Conservation (phyloP, 2,329 filamentous ascomycete species). For the Talaromyces funiculosus region DNA sequence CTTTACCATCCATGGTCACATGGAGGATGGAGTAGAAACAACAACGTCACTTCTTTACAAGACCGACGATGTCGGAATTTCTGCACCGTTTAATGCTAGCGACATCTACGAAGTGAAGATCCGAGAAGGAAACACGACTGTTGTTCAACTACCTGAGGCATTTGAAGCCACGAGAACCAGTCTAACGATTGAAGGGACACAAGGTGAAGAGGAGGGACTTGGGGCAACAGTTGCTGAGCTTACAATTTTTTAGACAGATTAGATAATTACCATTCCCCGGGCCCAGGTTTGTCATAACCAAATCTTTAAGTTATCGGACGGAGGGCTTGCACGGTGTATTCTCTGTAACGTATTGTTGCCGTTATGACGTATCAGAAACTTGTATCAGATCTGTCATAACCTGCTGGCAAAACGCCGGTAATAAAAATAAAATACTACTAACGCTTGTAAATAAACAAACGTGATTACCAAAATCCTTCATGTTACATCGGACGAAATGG, state of each 20-base stretch:
- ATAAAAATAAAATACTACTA: neutral
- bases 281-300: neutral
- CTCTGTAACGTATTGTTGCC: neutral
- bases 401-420: neutral
- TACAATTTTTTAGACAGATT: constrained; percentile 4
- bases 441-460: neutral
- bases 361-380: neutral
- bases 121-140: constrained; percentile 8
- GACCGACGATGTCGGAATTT: constrained; percentile 6
- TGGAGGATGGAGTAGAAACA: neutral
- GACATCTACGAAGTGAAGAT: constrained; percentile 5
- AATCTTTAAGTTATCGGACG: neutral
- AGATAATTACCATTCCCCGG: neutral
- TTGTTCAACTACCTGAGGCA: neutral
- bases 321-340: neutral
- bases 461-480: neutral
- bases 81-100: constrained; percentile 7
- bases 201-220: constrained; percentile 9
- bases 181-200: constrained; percentile 11
- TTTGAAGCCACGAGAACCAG: neutral
- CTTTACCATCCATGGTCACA: constrained; percentile 7
- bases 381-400: neutral
- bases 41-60: neutral
- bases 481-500: neutral
- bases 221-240: constrained; percentile 14